Evolutionary conservation across 352 stramenopile genomes (phyloP).

Genomic region (Pythium plurisporium): DNA sequence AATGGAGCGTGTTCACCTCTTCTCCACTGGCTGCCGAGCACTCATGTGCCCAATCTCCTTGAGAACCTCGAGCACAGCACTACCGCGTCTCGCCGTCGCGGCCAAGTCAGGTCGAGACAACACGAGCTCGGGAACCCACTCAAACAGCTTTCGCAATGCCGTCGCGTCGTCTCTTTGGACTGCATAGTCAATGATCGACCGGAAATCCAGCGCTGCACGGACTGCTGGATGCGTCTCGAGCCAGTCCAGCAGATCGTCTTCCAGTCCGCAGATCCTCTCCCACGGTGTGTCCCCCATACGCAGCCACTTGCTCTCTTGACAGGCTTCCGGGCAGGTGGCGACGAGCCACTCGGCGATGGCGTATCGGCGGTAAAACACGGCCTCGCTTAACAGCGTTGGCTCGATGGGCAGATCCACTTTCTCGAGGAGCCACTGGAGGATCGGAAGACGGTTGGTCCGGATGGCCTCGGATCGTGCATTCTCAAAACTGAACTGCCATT

Average conservation of each 20-base stretch:
- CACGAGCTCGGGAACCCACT: not conserved
- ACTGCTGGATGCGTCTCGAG: not conserved
- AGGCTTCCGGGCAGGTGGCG: not conserved
- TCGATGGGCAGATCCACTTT: not conserved
- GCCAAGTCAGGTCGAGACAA: too few relatives aligned
- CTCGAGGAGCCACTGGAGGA: not conserved
- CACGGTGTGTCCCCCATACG: too few relatives aligned
- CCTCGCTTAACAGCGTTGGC: not conserved
- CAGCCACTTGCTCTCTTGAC: not conserved
- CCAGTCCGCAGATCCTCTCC: too few relatives aligned
- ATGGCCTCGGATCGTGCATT: not conserved
- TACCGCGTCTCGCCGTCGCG: too few relatives aligned
- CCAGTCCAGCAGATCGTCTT: not conserved
- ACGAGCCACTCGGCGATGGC: not conserved
- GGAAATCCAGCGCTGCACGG: not conserved
- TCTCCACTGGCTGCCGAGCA: too few relatives aligned
- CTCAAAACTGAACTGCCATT: not conserved
- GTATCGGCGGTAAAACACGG: not conserved
- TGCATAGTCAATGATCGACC: not conserved
- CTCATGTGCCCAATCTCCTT: too few relatives aligned
- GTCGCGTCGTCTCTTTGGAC: not conserved
- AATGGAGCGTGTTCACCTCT: too few relatives aligned
- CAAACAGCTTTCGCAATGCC: not conserved
- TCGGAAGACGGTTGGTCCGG: not conserved
- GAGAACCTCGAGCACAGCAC: too few relatives aligned